Percentiles rank a stretch among this genome's conserved stretches.
Conservation (phyloP, 305 asterid genomes). For the Striga hermonthica region DNA sequence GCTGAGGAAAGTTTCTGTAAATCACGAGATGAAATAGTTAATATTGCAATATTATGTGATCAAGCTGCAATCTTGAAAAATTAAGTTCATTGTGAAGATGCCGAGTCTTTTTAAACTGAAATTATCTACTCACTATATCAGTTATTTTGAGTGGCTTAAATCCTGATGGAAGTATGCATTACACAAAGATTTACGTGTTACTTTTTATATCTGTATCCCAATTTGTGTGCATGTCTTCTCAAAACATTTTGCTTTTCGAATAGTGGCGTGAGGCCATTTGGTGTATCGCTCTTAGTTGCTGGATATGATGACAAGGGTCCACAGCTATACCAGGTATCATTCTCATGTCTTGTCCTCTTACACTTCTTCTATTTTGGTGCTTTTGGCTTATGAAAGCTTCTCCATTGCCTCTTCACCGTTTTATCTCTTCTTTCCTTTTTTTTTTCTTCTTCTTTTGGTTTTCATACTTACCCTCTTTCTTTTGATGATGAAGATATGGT, state of each 20-base stretch:
- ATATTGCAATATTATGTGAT: neutral
- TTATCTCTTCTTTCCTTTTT: neutral
- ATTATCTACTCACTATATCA: neutral
- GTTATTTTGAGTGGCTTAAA: neutral
- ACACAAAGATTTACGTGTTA: neutral
- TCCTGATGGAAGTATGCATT: conserved; percentile 7
- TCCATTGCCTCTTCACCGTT: neutral
- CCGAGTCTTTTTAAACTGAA: neutral
- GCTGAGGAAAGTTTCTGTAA: neutral
- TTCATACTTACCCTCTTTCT: too few relatives aligned
- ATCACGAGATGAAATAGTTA: neutral
- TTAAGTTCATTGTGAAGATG: conserved; percentile 10
- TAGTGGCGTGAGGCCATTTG: conserved; percentile 98
- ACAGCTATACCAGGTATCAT: conserved; percentile 82
- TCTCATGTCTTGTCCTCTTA: conserved; percentile 26
- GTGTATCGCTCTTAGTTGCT: conserved; percentile 92
- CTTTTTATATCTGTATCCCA: neutral
- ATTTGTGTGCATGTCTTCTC: conserved; percentile 15
- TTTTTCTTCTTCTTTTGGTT: neutral
- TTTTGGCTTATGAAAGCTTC: neutral
- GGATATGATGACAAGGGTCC: conserved; percentile 99
- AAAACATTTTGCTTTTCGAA: conserved; percentile 26
- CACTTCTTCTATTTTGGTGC: conserved; percentile 3
- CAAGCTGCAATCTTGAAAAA: neutral
- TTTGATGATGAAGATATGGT: too few relatives aligned